Evolutionary conservation across 108 stramenopile genomes (phyloP).

Genomic region (Discostella pseudostelligera): DNA sequence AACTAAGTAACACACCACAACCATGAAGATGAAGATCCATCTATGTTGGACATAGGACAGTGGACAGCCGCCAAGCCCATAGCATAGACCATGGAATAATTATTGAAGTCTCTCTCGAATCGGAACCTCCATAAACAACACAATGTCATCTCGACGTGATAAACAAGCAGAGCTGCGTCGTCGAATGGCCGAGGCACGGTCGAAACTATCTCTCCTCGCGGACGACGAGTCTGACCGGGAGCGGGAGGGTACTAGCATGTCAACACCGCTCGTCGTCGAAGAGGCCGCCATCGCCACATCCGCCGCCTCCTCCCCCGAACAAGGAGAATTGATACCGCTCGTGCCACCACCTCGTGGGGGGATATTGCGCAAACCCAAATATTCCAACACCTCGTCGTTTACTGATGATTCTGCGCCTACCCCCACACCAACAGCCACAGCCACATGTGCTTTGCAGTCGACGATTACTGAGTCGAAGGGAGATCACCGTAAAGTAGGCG

Average conservation of each 20-base stretch:
- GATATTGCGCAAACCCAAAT: conserved; percentile 31
- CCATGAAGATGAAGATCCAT: no score
- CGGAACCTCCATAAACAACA: no score
- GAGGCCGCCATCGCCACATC: background rate
- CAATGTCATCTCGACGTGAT: conserved; percentile 23
- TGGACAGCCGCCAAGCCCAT: no score
- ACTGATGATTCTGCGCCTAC: no score
- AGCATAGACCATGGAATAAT: no score
- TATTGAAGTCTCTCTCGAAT: no score
- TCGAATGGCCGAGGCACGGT: conserved; percentile 41
- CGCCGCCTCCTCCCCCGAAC: no score
- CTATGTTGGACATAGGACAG: no score
- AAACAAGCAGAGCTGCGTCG: conserved; percentile 34
- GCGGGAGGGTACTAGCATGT: no score
- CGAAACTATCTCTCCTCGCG: conserved; percentile 23
- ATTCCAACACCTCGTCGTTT: conserved; percentile 14
- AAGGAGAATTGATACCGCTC: no score
- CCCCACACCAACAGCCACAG: background rate
- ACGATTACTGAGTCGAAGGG: background rate
- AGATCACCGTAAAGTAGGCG: background rate
- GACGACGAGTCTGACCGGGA: no score
- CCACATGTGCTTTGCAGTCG: background rate
- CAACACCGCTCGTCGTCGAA: background rate
- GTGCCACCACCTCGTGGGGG: conserved; percentile 6
- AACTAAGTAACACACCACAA: no score